Evolutionary conservation across 2,329 filamentous ascomycete species (phyloP).

Genomic region (Paecilomyces formosus): DNA sequence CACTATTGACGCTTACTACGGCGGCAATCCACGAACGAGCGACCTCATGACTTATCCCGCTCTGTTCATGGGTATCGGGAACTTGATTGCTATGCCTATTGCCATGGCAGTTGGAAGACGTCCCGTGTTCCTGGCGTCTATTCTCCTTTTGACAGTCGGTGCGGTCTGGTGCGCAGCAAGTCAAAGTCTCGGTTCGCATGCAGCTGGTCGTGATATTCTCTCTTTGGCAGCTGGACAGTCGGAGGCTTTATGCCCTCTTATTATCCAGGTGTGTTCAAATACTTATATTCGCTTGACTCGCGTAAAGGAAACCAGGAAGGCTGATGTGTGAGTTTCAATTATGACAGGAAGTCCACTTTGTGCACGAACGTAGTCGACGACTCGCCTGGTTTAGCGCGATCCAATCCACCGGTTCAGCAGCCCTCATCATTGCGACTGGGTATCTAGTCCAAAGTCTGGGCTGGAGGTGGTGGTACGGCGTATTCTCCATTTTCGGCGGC

Average conservation of each 20-base stretch:
- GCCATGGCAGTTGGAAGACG: constrained; percentile 29
- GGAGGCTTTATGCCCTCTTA: constrained; percentile 37
- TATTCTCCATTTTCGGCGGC: constrained; percentile 30
- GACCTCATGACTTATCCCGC: neutral
- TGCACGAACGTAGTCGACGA: constrained; percentile 35
- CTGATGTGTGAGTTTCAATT: no score
- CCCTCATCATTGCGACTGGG: constrained; percentile 33
- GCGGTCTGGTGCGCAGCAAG: constrained; percentile 20
- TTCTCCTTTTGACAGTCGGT: constrained; percentile 19
- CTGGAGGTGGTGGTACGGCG: constrained; percentile 36
- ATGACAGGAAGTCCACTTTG: constrained; percentile 35
- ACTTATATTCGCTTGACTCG: no score
- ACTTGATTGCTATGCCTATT: constrained; percentile 25
- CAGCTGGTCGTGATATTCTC: constrained; percentile 30
- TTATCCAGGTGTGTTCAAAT: constrained; percentile 10
- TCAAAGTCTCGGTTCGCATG: constrained; percentile 29
- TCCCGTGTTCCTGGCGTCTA: constrained; percentile 23
- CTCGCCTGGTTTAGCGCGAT: constrained; percentile 36
- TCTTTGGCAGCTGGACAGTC: constrained; percentile 36
- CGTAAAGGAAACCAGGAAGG: no score
- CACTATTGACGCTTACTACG: no score
- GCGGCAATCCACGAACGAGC: no score
- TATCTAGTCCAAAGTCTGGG: constrained; percentile 37
- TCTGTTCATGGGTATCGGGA: constrained; percentile 23
- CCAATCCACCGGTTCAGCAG: constrained; percentile 31